phyloP scores from a whole-genome alignment of 345 rosid genomes.

The Ailanthus altissimus region DNA sequence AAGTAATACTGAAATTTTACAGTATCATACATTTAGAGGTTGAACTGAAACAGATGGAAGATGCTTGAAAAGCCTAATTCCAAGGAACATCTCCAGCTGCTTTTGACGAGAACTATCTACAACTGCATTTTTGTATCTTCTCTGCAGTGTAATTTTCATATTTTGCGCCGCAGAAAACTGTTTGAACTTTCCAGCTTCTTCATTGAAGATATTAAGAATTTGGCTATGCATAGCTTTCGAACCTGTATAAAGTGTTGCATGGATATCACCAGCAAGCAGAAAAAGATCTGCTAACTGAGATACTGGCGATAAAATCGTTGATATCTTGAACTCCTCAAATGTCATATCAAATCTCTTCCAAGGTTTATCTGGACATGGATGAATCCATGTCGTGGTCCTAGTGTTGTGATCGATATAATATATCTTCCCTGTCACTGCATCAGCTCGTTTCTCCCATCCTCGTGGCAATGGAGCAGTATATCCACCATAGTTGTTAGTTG shows the following conservation, averaged over 20 bases:
- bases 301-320: conserved; percentile 85
- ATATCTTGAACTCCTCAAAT: conserved; percentile 84
- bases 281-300: conserved; percentile 94
- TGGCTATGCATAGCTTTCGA: conserved; percentile 99
- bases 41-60: conserved; percentile 86
- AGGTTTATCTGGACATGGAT: conserved; percentile 97
- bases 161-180: conserved; percentile 95
- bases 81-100: conserved; percentile 96
- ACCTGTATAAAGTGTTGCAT: conserved; percentile 98
- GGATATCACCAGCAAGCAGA: conserved; percentile 93
- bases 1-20: background rate
- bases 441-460: conserved; percentile 96
- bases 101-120: conserved; percentile 97
- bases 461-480: conserved; percentile 91
- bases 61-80: conserved; percentile 93
- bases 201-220: conserved; percentile 90
- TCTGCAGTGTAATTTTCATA: conserved; percentile 83
- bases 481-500: conserved; percentile 59
- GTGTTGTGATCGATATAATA: conserved; percentile 95
- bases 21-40: conserved; percentile 73
- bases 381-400: conserved; percentile 88
- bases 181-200: conserved; percentile 85
- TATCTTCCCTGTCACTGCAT: conserved; percentile 87
- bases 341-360: conserved; percentile 98
- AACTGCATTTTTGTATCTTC: conserved; percentile 88